Conservation (phyloP, 2,329 filamentous ascomycete species). For the Trichophyton schoenleinii region DNA sequence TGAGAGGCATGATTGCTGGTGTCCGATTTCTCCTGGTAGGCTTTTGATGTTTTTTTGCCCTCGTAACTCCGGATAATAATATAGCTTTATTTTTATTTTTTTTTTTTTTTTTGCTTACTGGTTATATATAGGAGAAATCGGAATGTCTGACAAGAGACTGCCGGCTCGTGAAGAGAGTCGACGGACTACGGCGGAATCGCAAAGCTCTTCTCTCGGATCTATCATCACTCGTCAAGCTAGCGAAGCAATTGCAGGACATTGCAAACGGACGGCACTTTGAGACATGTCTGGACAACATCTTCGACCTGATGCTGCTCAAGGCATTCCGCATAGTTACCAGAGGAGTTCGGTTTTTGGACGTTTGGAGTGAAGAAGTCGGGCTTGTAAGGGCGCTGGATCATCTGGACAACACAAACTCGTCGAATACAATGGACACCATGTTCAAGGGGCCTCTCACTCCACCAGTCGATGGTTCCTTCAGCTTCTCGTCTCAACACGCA, state of each 20-base stretch:
- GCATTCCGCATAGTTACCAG: conserved; percentile 90
- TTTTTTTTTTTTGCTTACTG: not conserved
- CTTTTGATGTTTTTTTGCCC: conserved; percentile 14
- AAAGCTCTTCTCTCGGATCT: conserved; percentile 84
- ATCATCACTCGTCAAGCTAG: conserved; percentile 75
- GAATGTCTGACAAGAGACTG: conserved; percentile 79
- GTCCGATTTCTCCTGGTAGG: conserved; percentile 79
- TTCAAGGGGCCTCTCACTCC: conserved; percentile 27
- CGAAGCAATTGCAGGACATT: conserved; percentile 69
- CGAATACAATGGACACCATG: conserved; percentile 11
- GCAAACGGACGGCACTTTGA: conserved; percentile 39
- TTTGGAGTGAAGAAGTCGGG: conserved; percentile 53
- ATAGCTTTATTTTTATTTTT: not conserved
- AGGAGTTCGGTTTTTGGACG: conserved; percentile 77
- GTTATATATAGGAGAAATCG: conserved; percentile 57
- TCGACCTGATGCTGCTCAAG: conserved; percentile 87
- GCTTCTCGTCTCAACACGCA: not conserved
- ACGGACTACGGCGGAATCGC: conserved; percentile 63
- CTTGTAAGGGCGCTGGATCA: conserved; percentile 31
- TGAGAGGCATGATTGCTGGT: conserved; percentile 85
- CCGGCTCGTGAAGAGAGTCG: conserved; percentile 58
- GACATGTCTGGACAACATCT: conserved; percentile 40
- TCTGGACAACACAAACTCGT: conserved; percentile 20
- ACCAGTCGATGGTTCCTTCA: conserved; percentile 27
- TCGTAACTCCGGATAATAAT: not conserved